A percentile compares a stretch with the other conserved stretches of the same genome.
These are phyloP conservation scores for Pichia scutulata DNA, from an alignment of 805 yeast species.

Conservation along the genomic window DNA sequence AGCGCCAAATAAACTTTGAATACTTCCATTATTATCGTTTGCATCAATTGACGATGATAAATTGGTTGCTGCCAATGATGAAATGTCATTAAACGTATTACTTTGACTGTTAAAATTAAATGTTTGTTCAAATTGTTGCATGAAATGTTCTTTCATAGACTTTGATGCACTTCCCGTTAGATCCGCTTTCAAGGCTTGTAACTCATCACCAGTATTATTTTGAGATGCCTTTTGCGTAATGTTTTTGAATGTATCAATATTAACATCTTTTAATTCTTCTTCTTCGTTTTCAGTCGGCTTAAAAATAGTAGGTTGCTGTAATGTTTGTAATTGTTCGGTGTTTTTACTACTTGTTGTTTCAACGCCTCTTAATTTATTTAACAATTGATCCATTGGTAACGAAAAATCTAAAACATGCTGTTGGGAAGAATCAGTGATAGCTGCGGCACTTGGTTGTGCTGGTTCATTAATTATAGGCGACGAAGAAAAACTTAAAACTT, in stretches of 20 bases:
- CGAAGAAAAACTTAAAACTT: constrained; percentile 41
- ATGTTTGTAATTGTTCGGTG: neutral
- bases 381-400: constrained; percentile 70
- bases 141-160: constrained; percentile 29
- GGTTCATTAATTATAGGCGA: constrained; percentile 15
- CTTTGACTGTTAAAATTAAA: constrained; percentile 7
- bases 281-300: constrained; percentile 46
- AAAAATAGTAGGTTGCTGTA: constrained; percentile 18
- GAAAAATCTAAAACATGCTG: constrained; percentile 42
- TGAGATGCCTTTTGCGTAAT: constrained; percentile 9
- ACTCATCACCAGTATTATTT: constrained; percentile 6
- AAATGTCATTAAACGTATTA: constrained; percentile 1
- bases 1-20: neutral
- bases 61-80: constrained; percentile 9
- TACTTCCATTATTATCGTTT: neutral
- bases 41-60: neutral
- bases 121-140: constrained; percentile 16
- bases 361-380: constrained; percentile 35
- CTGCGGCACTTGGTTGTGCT: neutral
- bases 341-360: constrained; percentile 7
- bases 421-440: constrained; percentile 12
- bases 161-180: constrained; percentile 50
- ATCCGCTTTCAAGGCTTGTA: constrained; percentile 39
- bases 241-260: constrained; percentile 12
- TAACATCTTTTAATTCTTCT: constrained; percentile 43